Evolutionary conservation across 306 rosid genomes (phyloP).

Genomic region (Psophocarpus tetragonolobus): DNA sequence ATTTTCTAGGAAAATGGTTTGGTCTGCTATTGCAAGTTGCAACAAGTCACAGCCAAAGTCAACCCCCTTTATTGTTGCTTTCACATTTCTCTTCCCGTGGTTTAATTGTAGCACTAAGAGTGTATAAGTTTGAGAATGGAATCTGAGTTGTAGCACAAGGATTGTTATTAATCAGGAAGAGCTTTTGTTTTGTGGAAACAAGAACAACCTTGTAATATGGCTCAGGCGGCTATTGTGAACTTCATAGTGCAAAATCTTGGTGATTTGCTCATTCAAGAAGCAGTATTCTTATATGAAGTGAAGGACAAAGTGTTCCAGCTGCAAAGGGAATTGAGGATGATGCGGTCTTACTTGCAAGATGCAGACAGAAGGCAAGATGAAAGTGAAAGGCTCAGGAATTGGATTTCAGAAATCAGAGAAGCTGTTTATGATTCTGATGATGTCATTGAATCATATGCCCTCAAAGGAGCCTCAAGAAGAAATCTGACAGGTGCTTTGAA

Average conservation of each 20-base stretch:
- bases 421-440: slow-evolving; percentile 60
- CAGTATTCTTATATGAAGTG: slow-evolving; percentile 37
- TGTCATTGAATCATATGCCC: slow-evolving; percentile 40
- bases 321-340: slow-evolving; percentile 37
- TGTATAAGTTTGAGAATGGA: background rate
- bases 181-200: background rate
- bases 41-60: slow-evolving; percentile 27
- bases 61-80: background rate
- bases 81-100: background rate
- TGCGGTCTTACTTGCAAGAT: slow-evolving; percentile 52
- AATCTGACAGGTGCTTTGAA: background rate
- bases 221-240: slow-evolving; percentile 42
- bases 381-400: slow-evolving; percentile 26
- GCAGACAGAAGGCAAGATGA: slow-evolving; percentile 53
- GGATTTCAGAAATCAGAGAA: slow-evolving; percentile 60
- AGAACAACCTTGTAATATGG: slow-evolving; percentile 33
- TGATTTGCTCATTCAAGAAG: slow-evolving; percentile 44
- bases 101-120: background rate
- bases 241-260: slow-evolving; percentile 39
- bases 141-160: slow-evolving; percentile 29
- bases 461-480: slow-evolving; percentile 38
- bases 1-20: background rate
- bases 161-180: slow-evolving; percentile 11
- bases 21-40: background rate
- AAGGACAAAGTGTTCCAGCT: slow-evolving; percentile 41